A percentile compares a stretch with the other conserved stretches of the same genome.
phyloP scores from a whole-genome alignment of 345 rosid genomes.

The Hirschfeldia incana region DNA sequence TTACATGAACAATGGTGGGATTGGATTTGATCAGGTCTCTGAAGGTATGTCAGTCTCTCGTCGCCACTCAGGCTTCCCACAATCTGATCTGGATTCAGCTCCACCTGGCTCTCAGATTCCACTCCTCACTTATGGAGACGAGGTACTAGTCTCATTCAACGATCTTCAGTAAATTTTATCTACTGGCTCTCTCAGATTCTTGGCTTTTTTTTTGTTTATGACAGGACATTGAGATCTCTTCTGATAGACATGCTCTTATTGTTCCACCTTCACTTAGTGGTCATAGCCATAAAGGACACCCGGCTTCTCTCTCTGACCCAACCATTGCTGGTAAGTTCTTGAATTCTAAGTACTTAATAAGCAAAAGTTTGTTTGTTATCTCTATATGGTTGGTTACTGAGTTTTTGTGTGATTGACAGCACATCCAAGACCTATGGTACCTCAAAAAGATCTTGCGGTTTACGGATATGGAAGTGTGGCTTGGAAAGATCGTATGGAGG shows the following conservation, averaged over 20 bases:
- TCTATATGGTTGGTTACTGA: conserved; percentile 9
- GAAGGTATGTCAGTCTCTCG: conserved; percentile 64
- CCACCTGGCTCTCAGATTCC: conserved; percentile 80
- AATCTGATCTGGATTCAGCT: conserved; percentile 71
- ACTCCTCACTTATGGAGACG: conserved; percentile 87
- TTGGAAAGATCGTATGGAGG: conserved; percentile 97
- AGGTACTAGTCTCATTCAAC: conserved; percentile 47
- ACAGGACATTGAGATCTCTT: conserved; percentile 79
- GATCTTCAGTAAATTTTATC: conserved; percentile 2
- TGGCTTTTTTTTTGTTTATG: conserved; percentile 13
- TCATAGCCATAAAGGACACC: conserved; percentile 78
- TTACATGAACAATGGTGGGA: conserved; percentile 48
- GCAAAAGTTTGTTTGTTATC: background rate
- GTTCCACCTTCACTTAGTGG: conserved; percentile 71
- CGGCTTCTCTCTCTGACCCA: conserved; percentile 67
- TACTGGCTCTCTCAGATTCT: conserved; percentile 1
- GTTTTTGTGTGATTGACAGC: conserved; percentile 43
- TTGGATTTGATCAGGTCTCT: conserved; percentile 64
- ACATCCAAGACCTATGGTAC: conserved; percentile 96
- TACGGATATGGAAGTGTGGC: conserved; percentile 98
- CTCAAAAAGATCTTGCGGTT: conserved; percentile 83
- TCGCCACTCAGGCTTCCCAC: conserved; percentile 55
- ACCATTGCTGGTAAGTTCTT: conserved; percentile 61
- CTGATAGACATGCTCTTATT: conserved; percentile 93
- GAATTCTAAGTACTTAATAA: background rate